Conservation (phyloP, 768 basidiomycete genomes). For the Mycena crocata region DNA sequence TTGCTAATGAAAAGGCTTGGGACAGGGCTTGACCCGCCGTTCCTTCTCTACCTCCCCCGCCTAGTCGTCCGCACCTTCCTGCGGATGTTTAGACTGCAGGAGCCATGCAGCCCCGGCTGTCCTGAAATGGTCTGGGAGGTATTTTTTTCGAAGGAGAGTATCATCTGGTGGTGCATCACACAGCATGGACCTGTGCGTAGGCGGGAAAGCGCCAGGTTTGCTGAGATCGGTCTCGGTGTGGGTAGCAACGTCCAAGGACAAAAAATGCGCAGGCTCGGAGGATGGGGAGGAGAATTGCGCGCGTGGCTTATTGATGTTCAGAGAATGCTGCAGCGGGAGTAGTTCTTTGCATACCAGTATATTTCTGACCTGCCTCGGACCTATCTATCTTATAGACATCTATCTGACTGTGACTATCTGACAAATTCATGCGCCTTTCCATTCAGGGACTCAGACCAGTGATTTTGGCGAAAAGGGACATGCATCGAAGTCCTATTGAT, state of each 20-base stretch:
- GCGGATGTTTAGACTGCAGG: slow-evolving; percentile 50
- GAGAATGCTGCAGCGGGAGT: slow-evolving; percentile 39
- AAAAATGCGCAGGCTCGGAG: slow-evolving; percentile 63
- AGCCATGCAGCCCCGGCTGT: slow-evolving; percentile 64
- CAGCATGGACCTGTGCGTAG: slow-evolving; percentile 51
- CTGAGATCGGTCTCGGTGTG: slow-evolving; percentile 43
- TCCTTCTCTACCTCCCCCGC: slow-evolving; percentile 71
- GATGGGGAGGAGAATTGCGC: slow-evolving; percentile 58
- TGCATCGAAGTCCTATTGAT: too few relatives aligned
- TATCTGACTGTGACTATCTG: too few relatives aligned
- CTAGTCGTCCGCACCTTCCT: slow-evolving; percentile 64
- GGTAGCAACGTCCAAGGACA: slow-evolving; percentile 43
- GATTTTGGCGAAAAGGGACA: too few relatives aligned
- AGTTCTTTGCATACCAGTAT: too few relatives aligned
- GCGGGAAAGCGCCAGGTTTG: slow-evolving; percentile 42
- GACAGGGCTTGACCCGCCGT: slow-evolving; percentile 77
- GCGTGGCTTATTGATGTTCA: slow-evolving; percentile 54
- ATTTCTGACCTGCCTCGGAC: too few relatives aligned
- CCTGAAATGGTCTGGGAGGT: slow-evolving; percentile 51
- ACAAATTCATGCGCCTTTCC: too few relatives aligned
- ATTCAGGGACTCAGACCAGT: too few relatives aligned
- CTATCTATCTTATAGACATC: too few relatives aligned
- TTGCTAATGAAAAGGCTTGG: not conserved
- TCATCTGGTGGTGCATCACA: slow-evolving; percentile 63
- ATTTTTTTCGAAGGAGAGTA: slow-evolving; percentile 62